These are phyloP conservation scores for Fraxinus angustifolia DNA, from an alignment of 305 asterid genomes.

Conservation along the genomic window DNA sequence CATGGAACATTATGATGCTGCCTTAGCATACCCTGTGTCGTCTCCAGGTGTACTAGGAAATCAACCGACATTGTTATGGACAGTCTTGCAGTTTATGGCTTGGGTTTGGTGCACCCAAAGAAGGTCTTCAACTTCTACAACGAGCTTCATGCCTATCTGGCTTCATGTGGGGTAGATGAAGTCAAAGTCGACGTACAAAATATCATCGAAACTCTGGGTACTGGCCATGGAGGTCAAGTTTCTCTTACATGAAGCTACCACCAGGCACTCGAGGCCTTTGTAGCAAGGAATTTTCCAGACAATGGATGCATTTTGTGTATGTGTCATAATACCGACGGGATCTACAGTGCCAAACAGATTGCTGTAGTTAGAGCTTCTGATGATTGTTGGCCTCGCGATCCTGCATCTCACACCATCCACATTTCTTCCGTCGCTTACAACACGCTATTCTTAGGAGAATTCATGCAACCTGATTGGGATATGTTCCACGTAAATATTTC, in stretches of 20 bases:
- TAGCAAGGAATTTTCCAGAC: conserved; percentile 61
- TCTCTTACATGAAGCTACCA: conserved; percentile 52
- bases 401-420: conserved; percentile 71
- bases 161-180: conserved; percentile 70
- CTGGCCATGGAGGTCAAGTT: conserved; percentile 77
- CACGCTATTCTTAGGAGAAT: conserved; percentile 71
- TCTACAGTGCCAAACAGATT: conserved; percentile 65
- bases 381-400: conserved; percentile 76
- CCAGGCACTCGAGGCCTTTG: conserved; percentile 74
- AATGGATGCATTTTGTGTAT: conserved; percentile 81
- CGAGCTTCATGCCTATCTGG: conserved; percentile 74
- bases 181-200: conserved; percentile 85
- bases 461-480: conserved; percentile 87
- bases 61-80: conserved; percentile 75
- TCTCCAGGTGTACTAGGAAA: conserved; percentile 73
- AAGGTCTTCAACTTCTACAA: conserved; percentile 66
- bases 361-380: conserved; percentile 80
- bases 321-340: conserved; percentile 67
- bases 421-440: conserved; percentile 74
- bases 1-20: conserved; percentile 61
- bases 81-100: conserved; percentile 64
- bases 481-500: conserved; percentile 68
- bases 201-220: conserved; percentile 70
- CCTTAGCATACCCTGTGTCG: conserved; percentile 59
- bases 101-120: conserved; percentile 69